phyloP scores from a whole-genome alignment of 2,329 filamentous ascomycete species.

The Paecilomyces sp. region DNA sequence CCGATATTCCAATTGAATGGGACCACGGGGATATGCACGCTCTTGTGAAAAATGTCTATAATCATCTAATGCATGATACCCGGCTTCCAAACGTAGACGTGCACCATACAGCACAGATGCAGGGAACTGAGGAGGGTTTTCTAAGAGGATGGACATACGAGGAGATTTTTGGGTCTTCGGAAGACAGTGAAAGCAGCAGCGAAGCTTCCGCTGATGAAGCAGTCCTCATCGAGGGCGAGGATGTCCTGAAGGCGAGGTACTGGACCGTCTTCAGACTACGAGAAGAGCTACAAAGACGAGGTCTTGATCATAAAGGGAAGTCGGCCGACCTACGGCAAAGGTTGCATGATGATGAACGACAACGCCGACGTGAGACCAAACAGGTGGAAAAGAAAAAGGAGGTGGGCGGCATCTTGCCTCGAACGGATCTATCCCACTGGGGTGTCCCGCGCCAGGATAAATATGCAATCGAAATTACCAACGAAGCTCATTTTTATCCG shows the following conservation, averaged over 20 bases:
- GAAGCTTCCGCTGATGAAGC: not conserved
- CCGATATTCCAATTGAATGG: slow-evolving; percentile 1
- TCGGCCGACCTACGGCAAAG: slow-evolving; percentile 12
- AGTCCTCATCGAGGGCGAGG: slow-evolving; percentile 7
- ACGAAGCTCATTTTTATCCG: slow-evolving; percentile 11
- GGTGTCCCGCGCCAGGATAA: slow-evolving; percentile 9
- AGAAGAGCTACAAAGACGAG: slow-evolving; percentile 10
- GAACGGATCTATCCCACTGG: slow-evolving; percentile 21
- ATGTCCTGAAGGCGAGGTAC: slow-evolving; percentile 8
- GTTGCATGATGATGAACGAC: slow-evolving; percentile 13
- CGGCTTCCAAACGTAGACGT: slow-evolving; percentile 10
- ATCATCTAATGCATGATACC: slow-evolving; percentile 18
- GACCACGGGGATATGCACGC: slow-evolving; percentile 8
- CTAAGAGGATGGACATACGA: slow-evolving; percentile 8
- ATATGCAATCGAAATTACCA: slow-evolving; percentile 11
- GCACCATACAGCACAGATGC: slow-evolving; percentile 4
- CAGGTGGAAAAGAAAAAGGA: slow-evolving; percentile 2
- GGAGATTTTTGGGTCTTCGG: slow-evolving; percentile 10
- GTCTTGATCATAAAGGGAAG: slow-evolving; percentile 6
- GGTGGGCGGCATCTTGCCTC: slow-evolving; percentile 12
- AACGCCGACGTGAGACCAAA: slow-evolving; percentile 9
- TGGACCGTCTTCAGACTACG: slow-evolving; percentile 11
- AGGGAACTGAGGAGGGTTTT: slow-evolving; percentile 2
- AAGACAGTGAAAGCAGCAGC: not conserved
- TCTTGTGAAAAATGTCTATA: slow-evolving; percentile 24